Base-by-base conservation (phyloP, 2,329 filamentous ascomycete species). In the Helminthosporium solani region DNA sequence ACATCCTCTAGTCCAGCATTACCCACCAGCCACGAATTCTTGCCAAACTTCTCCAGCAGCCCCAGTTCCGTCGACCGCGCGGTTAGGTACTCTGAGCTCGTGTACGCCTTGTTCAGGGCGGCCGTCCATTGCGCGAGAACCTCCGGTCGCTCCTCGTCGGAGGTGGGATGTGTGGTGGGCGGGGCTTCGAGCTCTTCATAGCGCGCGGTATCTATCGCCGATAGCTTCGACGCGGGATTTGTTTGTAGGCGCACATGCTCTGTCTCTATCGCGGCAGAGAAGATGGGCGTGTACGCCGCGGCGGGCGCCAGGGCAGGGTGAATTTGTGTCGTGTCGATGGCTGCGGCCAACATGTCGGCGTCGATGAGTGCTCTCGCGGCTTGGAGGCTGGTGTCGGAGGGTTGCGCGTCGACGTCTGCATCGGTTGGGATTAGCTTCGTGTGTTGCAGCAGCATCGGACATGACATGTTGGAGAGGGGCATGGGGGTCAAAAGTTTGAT, bases 21-120 rank as follows among this genome's bases (percentile, higher is more conserved):
- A 5, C 83, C 83, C 7, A 95, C 80, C 44, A 99, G 77, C 92
- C 94, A 97, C 8, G 89, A 86, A 69, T 96, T 96, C 73, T 89
- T 89, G 56, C 92, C 94, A 70, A 85, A 85, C 40, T 78, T 78
- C 60, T 94, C 88, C 16, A 96, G 80, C n/a, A 96, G 78, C 1
- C 77, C 74, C 15, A 96, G 81, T 70, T 85, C 83, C 34, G 78
- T 76, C 40, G 79, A 70, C 20, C 82, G 74, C 40, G 73, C 73
- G 2, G 75, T 70, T 18, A 87, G 72, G 64, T 86, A 84, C 3
- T 79, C 76, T 33, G 77, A 77, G 40, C 78, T 78, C 0, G 77
- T 77, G 64, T 84, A 84, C 18, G 83, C 81, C 53, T 75, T 74
- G 41, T 74, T 73, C 38, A 85, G 66, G 1, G 76, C 74, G 30